Percentiles rank a stretch among this genome's conserved stretches.
phyloP scores from a whole-genome alignment of 805 yeast genomes.

The Yamadazyma phyllophila region DNA sequence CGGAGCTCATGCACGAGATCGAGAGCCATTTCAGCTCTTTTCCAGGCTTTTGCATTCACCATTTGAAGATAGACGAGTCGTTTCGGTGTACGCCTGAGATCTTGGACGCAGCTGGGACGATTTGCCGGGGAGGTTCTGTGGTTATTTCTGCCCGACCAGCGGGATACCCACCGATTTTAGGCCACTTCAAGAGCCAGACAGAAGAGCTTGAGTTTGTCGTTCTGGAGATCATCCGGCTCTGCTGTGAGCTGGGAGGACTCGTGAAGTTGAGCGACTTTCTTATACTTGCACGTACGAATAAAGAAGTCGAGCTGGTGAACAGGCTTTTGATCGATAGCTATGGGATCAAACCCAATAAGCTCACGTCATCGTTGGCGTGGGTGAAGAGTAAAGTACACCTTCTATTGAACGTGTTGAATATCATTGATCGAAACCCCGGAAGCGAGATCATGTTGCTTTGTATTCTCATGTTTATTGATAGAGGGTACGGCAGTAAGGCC shows the following conservation, averaged over 20 bases:
- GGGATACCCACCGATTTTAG: constrained; percentile 24
- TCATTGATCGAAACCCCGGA: constrained; percentile 33
- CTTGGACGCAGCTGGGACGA: constrained; percentile 38
- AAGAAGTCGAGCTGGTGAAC: constrained; percentile 41
- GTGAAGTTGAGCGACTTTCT: constrained; percentile 50
- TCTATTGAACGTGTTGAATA: constrained; percentile 48
- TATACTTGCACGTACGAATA: constrained; percentile 52
- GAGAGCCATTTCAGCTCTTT: constrained; percentile 2
- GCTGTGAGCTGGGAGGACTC: constrained; percentile 39
- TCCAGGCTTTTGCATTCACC: constrained; percentile 20
- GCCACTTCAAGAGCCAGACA: constrained; percentile 13
- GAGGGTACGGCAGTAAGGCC: constrained; percentile 18
- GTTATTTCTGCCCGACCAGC: constrained; percentile 17
- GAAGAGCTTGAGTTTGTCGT: constrained; percentile 46
- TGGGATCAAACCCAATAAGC: constrained; percentile 43
- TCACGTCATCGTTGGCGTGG: constrained; percentile 54
- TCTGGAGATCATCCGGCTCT: constrained; percentile 43
- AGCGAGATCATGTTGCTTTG: constrained; percentile 32
- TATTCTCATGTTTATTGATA: constrained; percentile 26
- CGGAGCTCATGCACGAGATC: constrained; percentile 28
- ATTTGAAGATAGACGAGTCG: constrained; percentile 47
- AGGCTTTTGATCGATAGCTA: constrained; percentile 32
- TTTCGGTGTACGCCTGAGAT: constrained; percentile 65
- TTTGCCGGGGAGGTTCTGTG: not conserved
- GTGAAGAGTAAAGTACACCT: constrained; percentile 40